These are phyloP conservation scores for Fusarium proliferatum DNA, from an alignment of 2,329 filamentous ascomycete species.

Conservation along the genomic window DNA sequence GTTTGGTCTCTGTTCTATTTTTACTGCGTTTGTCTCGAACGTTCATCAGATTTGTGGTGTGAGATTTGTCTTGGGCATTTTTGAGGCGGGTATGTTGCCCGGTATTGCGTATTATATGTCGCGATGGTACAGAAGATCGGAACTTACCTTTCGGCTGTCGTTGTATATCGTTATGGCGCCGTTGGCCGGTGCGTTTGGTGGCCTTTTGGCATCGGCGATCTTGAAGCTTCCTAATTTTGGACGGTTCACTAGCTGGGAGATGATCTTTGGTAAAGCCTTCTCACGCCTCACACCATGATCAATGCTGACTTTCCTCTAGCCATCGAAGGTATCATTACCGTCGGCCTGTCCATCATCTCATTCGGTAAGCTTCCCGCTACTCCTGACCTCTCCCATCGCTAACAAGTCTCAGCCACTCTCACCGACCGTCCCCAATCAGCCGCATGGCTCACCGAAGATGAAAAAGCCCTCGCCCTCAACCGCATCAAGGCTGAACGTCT, in stretches of 20 bases:
- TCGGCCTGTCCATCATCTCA: slow-evolving; percentile 61
- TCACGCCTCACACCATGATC: fast-evolving
- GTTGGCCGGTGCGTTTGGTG: slow-evolving; percentile 74
- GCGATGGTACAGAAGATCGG: slow-evolving; percentile 71
- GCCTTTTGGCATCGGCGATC: slow-evolving; percentile 71
- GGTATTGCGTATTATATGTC: slow-evolving; percentile 74
- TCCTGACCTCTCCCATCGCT: fast-evolving
- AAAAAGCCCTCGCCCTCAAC: slow-evolving; percentile 71
- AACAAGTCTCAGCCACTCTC: slow-evolving; percentile 59
- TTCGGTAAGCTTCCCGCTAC: not conserved
- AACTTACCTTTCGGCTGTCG: slow-evolving; percentile 71
- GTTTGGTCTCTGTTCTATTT: slow-evolving; percentile 70
- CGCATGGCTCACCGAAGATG: slow-evolving; percentile 70
- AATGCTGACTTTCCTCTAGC: slow-evolving; percentile 41
- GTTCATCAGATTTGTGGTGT: slow-evolving; percentile 62
- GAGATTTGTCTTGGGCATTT: slow-evolving; percentile 69
- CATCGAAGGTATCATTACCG: slow-evolving; percentile 74
- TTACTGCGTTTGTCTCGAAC: slow-evolving; percentile 68
- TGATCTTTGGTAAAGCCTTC: slow-evolving; percentile 65
- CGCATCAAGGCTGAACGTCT: slow-evolving; percentile 70
- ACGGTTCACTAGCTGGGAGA: slow-evolving; percentile 68
- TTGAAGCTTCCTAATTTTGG: slow-evolving; percentile 68
- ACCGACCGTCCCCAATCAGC: slow-evolving; percentile 75
- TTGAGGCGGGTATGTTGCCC: slow-evolving; percentile 74
- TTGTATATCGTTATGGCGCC: slow-evolving; percentile 75